Conservation (phyloP, 805 yeast genomes). For the Hanseniaspora meyeri region DNA sequence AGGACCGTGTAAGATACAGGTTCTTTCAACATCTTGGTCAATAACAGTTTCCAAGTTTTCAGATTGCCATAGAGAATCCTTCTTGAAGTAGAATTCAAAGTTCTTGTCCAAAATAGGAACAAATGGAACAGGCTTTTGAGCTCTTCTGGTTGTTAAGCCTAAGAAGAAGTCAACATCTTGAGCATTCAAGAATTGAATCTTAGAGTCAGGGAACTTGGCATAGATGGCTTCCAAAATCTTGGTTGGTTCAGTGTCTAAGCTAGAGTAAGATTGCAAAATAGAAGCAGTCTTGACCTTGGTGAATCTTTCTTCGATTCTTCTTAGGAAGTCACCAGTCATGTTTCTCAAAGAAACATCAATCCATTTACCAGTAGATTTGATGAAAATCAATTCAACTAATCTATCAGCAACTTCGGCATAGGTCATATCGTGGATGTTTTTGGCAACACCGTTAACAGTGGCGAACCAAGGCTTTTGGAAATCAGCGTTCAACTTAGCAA, state of each 20-base stretch:
- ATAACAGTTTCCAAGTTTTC: constrained; percentile 94
- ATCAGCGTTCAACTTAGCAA: constrained; percentile 76
- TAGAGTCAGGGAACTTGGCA: constrained; percentile 59
- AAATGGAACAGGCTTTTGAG: constrained; percentile 95
- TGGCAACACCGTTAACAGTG: constrained; percentile 52
- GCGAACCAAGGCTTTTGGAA: constrained; percentile 99
- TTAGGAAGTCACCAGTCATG: constrained; percentile 72
- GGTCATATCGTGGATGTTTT: constrained; percentile 92
- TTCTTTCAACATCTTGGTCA: constrained; percentile 91
- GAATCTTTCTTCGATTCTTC: constrained; percentile 96
- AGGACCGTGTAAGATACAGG: constrained; percentile 98
- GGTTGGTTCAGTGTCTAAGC: constrained; percentile 52
- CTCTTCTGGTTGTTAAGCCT: constrained; percentile 65
- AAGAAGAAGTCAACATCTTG: constrained; percentile 92
- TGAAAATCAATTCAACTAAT: constrained; percentile 77
- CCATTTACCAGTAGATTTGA: constrained; percentile 70
- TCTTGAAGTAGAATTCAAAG: constrained; percentile 92
- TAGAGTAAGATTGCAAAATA: constrained; percentile 58
- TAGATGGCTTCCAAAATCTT: constrained; percentile 48
- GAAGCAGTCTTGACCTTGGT: constrained; percentile 47
- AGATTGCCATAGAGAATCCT: constrained; percentile 98
- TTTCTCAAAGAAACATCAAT: constrained; percentile 75
- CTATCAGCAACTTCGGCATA: constrained; percentile 82
- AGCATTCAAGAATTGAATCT: constrained; percentile 74
- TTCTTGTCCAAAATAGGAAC: constrained; percentile 90